Percentiles rank a stretch among this genome's conserved stretches.
phyloP scores from a whole-genome alignment of 768 basidiomycete species.

The Hypsizygus marmoreus region DNA sequence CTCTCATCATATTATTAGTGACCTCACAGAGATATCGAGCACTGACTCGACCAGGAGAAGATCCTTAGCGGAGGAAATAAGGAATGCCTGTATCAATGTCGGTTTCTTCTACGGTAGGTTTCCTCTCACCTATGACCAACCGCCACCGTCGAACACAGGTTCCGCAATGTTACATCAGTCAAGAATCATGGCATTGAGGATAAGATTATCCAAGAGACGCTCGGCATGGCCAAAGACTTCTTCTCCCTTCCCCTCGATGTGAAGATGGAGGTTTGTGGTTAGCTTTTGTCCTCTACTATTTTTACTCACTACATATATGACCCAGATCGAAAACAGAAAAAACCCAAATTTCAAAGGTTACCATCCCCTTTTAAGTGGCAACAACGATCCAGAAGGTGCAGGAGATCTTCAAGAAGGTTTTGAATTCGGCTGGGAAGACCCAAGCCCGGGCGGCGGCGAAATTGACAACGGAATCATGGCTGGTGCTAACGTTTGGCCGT shows the following conservation, averaged over 20 bases:
- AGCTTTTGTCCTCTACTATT: not conserved
- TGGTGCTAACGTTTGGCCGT: constrained; percentile 81
- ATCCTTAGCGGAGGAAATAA: constrained; percentile 46
- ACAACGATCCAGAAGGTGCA: constrained; percentile 72
- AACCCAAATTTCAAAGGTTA: constrained; percentile 78
- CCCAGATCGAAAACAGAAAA: constrained; percentile 68
- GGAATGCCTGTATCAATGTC: constrained; percentile 77
- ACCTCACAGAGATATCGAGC: no score
- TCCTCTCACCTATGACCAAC: not conserved
- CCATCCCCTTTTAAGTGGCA: constrained; percentile 66
- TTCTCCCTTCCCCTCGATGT: constrained; percentile 62
- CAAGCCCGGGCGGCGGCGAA: constrained; percentile 24
- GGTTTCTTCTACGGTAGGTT: constrained; percentile 81
- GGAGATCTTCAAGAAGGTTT: constrained; percentile 94
- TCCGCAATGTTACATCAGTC: constrained; percentile 46
- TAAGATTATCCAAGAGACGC: constrained; percentile 41
- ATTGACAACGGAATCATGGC: constrained; percentile 58
- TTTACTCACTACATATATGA: not conserved
- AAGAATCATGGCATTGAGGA: constrained; percentile 76
- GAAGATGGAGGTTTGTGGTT: constrained; percentile 62
- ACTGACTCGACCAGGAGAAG: no score
- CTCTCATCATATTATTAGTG: no score
- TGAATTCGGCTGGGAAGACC: constrained; percentile 74
- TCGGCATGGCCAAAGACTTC: constrained; percentile 57
- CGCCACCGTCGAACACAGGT: no score